Conservation (phyloP, 257 asterid genomes). For the Scutellaria minor region DNA sequence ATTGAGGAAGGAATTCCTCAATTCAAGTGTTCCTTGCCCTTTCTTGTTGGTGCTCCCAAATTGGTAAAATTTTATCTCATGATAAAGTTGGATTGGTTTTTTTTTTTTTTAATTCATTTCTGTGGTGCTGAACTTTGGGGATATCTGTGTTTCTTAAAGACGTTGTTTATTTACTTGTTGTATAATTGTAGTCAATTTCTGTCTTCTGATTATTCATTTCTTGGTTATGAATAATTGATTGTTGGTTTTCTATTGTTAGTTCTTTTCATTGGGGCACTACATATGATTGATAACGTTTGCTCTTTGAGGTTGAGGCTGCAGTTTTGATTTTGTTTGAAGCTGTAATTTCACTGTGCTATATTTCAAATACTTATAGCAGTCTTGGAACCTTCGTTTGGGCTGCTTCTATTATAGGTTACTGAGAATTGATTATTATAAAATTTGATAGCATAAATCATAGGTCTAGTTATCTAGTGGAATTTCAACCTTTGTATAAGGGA, state of each 20-base stretch:
- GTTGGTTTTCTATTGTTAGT: conserved; percentile 15
- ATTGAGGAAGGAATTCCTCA: conserved; percentile 55
- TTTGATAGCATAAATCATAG: conserved; percentile 10
- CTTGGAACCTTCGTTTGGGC: background rate
- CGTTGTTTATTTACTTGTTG: background rate
- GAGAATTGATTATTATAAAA: background rate
- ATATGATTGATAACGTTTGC: background rate
- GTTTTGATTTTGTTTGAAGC: background rate
- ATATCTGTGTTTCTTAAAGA: background rate
- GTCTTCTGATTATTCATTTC: background rate
- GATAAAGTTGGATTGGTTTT: conserved; percentile 21
- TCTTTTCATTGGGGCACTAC: conserved; percentile 4
- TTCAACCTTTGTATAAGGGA: background rate
- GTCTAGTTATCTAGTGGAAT: conserved; percentile 8
- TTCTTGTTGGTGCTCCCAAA: conserved; percentile 64
- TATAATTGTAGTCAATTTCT: background rate
- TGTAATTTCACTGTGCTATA: background rate
- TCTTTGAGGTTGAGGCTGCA: conserved; percentile 19
- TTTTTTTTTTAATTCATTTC: background rate
- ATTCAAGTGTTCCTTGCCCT: conserved; percentile 53
- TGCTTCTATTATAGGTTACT: background rate
- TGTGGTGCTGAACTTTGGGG: background rate
- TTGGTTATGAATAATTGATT: background rate
- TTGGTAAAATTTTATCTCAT: conserved; percentile 41
- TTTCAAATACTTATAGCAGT: background rate